phyloP scores from a whole-genome alignment of 2,329 filamentous ascomycete genomes.

The Drechslerella stenobrocha region DNA sequence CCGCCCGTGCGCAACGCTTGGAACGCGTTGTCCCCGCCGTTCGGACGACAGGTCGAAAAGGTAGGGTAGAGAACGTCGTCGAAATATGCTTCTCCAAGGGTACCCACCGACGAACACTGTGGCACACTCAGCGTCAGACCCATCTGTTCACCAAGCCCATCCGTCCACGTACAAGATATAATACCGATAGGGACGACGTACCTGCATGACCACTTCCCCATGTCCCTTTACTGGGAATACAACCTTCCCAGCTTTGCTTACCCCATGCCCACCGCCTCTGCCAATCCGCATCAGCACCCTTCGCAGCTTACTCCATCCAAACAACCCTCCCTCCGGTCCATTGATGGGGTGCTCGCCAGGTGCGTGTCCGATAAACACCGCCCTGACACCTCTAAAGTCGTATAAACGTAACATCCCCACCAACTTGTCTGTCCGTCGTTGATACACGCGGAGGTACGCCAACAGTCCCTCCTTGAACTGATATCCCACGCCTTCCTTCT shows the following conservation, averaged over 20 bases:
- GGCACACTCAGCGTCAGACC: background rate
- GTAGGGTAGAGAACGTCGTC: conserved; percentile 24
- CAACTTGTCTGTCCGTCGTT: conserved; percentile 63
- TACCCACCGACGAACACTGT: conserved; percentile 36
- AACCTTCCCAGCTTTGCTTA: conserved; percentile 19
- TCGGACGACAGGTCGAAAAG: conserved; percentile 21
- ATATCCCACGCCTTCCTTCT: conserved; percentile 63
- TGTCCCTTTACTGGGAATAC: conserved; percentile 56
- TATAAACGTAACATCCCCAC: conserved; percentile 64
- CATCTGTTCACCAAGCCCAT: background rate
- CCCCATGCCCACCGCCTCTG: conserved; percentile 23
- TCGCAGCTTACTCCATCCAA: conserved; percentile 77
- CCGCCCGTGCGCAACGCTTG: conserved; percentile 24
- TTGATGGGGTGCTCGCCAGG: conserved; percentile 67
- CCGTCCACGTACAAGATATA: too few species aligned
- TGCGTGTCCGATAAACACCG: conserved; percentile 75
- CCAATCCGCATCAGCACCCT: conserved; percentile 60
- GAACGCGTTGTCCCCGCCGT: conserved; percentile 56
- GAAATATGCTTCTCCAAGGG: conserved; percentile 29
- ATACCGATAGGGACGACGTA: conserved; percentile 64
- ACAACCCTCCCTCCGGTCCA: conserved; percentile 60
- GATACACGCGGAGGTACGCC: conserved; percentile 72
- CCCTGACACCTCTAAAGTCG: conserved; percentile 71
- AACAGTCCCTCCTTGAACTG: conserved; percentile 77
- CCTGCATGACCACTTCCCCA: conserved; percentile 63